A percentile compares a stretch with the other conserved stretches of the same genome.
Evolutionary conservation across 2,329 filamentous ascomycete species (phyloP).

Genomic region (Aspergillus candidus): DNA sequence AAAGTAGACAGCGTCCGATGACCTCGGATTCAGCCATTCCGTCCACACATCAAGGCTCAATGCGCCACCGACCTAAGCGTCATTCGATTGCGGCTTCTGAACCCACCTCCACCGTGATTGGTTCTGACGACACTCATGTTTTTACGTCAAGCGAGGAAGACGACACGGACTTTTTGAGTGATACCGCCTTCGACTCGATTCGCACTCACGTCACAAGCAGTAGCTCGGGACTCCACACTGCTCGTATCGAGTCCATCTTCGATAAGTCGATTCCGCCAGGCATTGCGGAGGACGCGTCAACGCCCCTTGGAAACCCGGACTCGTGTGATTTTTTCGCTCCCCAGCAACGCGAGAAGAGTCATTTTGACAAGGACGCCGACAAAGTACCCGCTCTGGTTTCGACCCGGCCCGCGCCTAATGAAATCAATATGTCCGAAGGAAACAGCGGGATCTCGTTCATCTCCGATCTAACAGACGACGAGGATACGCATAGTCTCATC

Average conservation of each 20-base stretch:
- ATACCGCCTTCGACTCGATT: slow-evolving; percentile 58
- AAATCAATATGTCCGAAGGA: slow-evolving; percentile 10
- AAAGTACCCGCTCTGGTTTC: slow-evolving; percentile 8
- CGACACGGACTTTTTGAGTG: slow-evolving; percentile 56
- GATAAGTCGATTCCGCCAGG: slow-evolving; percentile 45
- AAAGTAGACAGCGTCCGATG: slow-evolving; percentile 17
- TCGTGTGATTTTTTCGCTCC: slow-evolving; percentile 40
- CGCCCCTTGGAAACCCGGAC: slow-evolving; percentile 45
- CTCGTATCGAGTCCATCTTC: slow-evolving; percentile 59
- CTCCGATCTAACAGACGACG: slow-evolving; percentile 20
- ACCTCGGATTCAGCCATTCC: slow-evolving; percentile 24
- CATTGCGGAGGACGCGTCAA: slow-evolving; percentile 36
- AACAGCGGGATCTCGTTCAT: slow-evolving; percentile 17
- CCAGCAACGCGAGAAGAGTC: slow-evolving; percentile 18
- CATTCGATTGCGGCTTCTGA: slow-evolving; percentile 54
- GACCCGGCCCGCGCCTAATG: slow-evolving; percentile 8
- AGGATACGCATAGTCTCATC: slow-evolving; percentile 25
- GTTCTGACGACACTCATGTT: slow-evolving; percentile 55
- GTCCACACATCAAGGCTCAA: slow-evolving; percentile 24
- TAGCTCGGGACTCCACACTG: slow-evolving; percentile 48
- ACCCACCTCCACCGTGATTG: slow-evolving; percentile 53
- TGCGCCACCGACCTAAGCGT: slow-evolving; percentile 43
- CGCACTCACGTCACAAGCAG: slow-evolving; percentile 53
- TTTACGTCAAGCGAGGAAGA: slow-evolving; percentile 56
- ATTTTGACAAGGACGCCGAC: slow-evolving; percentile 17